phyloP scores from a whole-genome alignment of 805 yeast species.

The Saturnispora galanensis region DNA sequence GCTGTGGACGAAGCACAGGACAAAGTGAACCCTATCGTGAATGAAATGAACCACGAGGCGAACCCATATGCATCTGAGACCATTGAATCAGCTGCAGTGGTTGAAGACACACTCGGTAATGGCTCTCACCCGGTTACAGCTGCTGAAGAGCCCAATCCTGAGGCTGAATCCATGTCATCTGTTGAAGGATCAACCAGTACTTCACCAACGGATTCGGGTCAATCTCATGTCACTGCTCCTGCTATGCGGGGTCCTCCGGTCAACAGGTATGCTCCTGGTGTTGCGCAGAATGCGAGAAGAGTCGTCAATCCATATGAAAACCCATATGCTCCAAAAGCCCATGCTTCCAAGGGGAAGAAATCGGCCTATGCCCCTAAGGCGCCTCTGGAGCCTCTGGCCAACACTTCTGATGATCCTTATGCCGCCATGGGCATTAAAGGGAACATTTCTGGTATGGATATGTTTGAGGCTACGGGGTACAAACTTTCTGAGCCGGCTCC shows the following conservation, averaged over 20 bases:
- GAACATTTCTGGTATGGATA: conserved; percentile 17
- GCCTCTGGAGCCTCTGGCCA: not conserved
- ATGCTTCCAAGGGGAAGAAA: too few relatives aligned
- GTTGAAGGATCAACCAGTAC: too few relatives aligned
- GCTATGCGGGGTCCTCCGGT: not conserved
- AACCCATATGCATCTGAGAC: too few relatives aligned
- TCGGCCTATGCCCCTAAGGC: not conserved
- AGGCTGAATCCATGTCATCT: too few relatives aligned
- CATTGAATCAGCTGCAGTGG: too few relatives aligned
- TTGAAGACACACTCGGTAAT: too few relatives aligned
- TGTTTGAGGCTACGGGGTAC: conserved; percentile 27
- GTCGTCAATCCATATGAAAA: conserved; percentile 6
- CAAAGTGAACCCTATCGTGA: too few relatives aligned
- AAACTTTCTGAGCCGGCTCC: not conserved
- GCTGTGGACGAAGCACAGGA: too few relatives aligned
- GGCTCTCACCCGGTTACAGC: too few relatives aligned
- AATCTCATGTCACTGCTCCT: not conserved
- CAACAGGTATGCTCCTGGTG: conserved; percentile 1
- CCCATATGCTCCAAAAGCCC: conserved; percentile 5
- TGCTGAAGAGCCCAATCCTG: too few relatives aligned
- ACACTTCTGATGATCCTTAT: not conserved
- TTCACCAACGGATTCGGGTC: not conserved
- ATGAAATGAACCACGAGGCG: too few relatives aligned
- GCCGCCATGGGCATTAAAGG: conserved; percentile 12
- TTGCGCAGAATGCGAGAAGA: not conserved